A percentile compares a stretch with the other conserved stretches of the same genome.
phyloP scores from a whole-genome alignment of 2,329 filamentous ascomycete species.

The Hypocrella siamensis region DNA sequence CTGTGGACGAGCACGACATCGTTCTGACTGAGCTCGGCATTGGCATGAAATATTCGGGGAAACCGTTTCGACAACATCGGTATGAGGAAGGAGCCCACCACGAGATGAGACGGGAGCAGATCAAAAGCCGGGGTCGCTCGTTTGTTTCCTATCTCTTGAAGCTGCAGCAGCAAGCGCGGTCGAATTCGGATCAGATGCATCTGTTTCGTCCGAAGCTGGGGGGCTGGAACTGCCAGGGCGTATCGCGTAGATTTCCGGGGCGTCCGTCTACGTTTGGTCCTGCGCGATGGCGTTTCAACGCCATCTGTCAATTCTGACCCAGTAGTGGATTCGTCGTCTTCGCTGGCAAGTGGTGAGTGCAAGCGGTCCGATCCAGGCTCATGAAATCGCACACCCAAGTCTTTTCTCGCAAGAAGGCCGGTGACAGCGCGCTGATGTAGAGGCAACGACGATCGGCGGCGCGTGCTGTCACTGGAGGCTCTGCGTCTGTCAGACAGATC shows the following conservation, averaged over 20 bases:
- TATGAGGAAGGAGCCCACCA: slow-evolving; percentile 39
- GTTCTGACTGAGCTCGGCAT: slow-evolving; percentile 47
- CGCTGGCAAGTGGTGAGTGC: slow-evolving; percentile 20
- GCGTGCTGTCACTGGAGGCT: too few species aligned
- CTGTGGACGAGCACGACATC: slow-evolving; percentile 59
- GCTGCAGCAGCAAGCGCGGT: slow-evolving; percentile 53
- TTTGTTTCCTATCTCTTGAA: slow-evolving; percentile 48
- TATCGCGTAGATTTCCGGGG: slow-evolving; percentile 45
- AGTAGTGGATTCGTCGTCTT: slow-evolving; percentile 29
- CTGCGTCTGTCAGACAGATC: background rate
- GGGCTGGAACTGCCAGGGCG: slow-evolving; percentile 51
- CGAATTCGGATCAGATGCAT: slow-evolving; percentile 51
- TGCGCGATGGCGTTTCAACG: slow-evolving; percentile 21
- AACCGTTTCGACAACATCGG: slow-evolving; percentile 44
- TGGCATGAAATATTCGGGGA: slow-evolving; percentile 46
- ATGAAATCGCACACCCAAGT: slow-evolving; percentile 31
- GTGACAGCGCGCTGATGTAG: slow-evolving; percentile 18
- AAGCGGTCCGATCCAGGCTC: slow-evolving; percentile 16
- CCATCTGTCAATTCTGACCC: slow-evolving; percentile 29
- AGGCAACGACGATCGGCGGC: slow-evolving; percentile 2
- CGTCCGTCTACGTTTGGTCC: slow-evolving; percentile 26
- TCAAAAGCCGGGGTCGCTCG: slow-evolving; percentile 56
- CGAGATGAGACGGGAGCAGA: slow-evolving; percentile 51
- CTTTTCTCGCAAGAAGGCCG: slow-evolving; percentile 20
- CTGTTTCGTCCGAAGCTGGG: slow-evolving; percentile 42